Percentiles rank a stretch among this genome's conserved stretches.
Evolutionary conservation across 805 yeast genomes (phyloP).

Genomic region (Starmera quercuum): DNA sequence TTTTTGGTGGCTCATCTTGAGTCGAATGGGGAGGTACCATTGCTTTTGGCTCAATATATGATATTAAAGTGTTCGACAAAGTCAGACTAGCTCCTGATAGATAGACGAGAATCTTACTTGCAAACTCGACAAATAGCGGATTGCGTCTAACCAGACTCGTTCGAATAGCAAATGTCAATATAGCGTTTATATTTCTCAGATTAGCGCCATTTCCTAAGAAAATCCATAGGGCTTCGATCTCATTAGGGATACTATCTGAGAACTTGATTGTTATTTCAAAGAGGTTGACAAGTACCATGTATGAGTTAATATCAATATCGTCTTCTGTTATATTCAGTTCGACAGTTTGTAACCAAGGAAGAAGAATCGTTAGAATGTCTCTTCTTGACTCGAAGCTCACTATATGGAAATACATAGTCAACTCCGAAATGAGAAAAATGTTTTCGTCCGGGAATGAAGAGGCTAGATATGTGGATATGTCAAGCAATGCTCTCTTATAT

Average conservation of each 20-base stretch:
- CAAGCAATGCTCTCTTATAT: constrained; percentile 79
- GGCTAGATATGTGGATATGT: constrained; percentile 70
- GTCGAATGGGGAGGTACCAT: constrained; percentile 72
- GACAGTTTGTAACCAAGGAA: constrained; percentile 91
- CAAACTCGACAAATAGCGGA: constrained; percentile 65
- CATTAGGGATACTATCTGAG: constrained; percentile 69
- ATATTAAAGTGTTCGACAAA: constrained; percentile 53
- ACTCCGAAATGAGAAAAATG: constrained; percentile 57
- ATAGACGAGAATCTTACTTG: constrained; percentile 77
- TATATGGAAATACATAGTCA: constrained; percentile 60
- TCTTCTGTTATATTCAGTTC: constrained; percentile 44
- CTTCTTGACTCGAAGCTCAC: constrained; percentile 54
- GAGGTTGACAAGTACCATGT: constrained; percentile 73
- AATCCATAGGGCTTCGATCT: constrained; percentile 92
- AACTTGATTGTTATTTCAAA: constrained; percentile 80
- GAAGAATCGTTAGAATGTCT: constrained; percentile 69
- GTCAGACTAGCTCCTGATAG: constrained; percentile 51
- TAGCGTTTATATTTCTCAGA: constrained; percentile 60
- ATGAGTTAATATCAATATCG: constrained; percentile 30
- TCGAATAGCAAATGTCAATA: constrained; percentile 60
- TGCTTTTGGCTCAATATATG: constrained; percentile 70
- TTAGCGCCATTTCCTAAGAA: constrained; percentile 77
- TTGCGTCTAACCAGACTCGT: constrained; percentile 65
- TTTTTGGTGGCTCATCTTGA: constrained; percentile 21
- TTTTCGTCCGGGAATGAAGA: constrained; percentile 49